Evolutionary conservation across 2,329 filamentous ascomycete genomes (phyloP).

Genomic region (Sordariomycetes sp.): DNA sequence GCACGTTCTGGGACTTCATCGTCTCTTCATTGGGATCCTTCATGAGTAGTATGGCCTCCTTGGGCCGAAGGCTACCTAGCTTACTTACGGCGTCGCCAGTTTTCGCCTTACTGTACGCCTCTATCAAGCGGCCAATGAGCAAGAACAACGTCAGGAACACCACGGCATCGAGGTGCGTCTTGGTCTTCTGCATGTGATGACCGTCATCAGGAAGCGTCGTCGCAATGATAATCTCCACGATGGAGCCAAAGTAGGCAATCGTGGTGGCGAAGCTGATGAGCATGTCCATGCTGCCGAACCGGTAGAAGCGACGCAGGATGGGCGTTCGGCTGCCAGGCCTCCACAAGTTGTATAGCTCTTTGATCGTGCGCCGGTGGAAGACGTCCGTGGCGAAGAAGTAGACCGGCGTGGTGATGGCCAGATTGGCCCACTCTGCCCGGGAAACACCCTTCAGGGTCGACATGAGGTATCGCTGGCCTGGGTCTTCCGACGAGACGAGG

Average conservation of each 20-base stretch:
- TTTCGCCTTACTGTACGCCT: conserved; percentile 86
- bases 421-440: conserved; percentile 69
- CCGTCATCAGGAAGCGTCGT: conserved; percentile 33
- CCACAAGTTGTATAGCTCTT: conserved; percentile 74
- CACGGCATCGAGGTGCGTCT: conserved; percentile 77
- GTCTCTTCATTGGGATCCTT: conserved; percentile 21
- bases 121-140: conserved; percentile 63
- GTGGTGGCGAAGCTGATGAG: conserved; percentile 82
- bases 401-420: conserved; percentile 73
- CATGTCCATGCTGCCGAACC: conserved; percentile 97
- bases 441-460: conserved; percentile 63
- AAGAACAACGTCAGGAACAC: conserved; percentile 88
- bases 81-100: conserved; percentile 79
- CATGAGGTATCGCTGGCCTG: conserved; percentile 57
- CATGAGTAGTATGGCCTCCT: conserved; percentile 62
- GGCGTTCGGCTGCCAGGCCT: conserved; percentile 64
- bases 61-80: conserved; percentile 68
- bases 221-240: conserved; percentile 61
- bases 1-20: conserved; percentile 29
- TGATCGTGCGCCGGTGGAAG: conserved; percentile 72
- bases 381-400: conserved; percentile 82
- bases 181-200: conserved; percentile 32
- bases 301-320: conserved; percentile 67
- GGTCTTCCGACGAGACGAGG: conserved; percentile 42
- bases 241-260: conserved; percentile 77